Evolutionary conservation across 129 eudicot species (phyloP).

Genomic region (Pittosporum tobira): DNA sequence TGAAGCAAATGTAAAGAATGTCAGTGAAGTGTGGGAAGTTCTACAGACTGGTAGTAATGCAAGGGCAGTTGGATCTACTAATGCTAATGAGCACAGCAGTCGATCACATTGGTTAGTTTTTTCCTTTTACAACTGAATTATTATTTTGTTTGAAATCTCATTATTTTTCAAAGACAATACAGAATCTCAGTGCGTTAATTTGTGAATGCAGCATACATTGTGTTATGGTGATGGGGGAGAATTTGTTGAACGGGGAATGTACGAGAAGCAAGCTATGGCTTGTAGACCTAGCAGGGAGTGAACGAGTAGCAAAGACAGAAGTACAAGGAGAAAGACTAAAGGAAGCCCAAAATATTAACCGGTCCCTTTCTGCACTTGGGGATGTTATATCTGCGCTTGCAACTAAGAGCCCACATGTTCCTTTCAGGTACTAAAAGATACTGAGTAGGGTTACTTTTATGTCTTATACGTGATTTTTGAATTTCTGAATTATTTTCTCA

Average conservation of each 20-base stretch:
- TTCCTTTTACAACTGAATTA: neutral
- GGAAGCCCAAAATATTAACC: constrained; percentile 89
- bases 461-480: neutral
- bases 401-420: constrained; percentile 78
- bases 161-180: neutral
- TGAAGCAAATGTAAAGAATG: constrained; percentile 72
- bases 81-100: constrained; percentile 90
- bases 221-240: constrained; percentile 97
- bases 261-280: constrained; percentile 93
- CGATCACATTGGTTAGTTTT: constrained; percentile 83
- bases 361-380: constrained; percentile 96
- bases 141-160: neutral
- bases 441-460: neutral
- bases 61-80: constrained; percentile 89
- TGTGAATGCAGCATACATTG: constrained; percentile 79
- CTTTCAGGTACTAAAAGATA: constrained; percentile 51
- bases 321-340: constrained; percentile 88
- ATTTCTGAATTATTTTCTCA: constrained; percentile 2
- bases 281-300: constrained; percentile 93
- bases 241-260: constrained; percentile 72
- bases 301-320: constrained; percentile 84
- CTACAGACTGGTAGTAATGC: constrained; percentile 73
- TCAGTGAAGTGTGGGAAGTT: constrained; percentile 92
- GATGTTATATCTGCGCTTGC: constrained; percentile 94
- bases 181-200: constrained; percentile 2